These are phyloP conservation scores for Dothidotthia symphoricarpi DNA, from an alignment of 2,329 filamentous ascomycete species.

Conservation along the genomic window DNA sequence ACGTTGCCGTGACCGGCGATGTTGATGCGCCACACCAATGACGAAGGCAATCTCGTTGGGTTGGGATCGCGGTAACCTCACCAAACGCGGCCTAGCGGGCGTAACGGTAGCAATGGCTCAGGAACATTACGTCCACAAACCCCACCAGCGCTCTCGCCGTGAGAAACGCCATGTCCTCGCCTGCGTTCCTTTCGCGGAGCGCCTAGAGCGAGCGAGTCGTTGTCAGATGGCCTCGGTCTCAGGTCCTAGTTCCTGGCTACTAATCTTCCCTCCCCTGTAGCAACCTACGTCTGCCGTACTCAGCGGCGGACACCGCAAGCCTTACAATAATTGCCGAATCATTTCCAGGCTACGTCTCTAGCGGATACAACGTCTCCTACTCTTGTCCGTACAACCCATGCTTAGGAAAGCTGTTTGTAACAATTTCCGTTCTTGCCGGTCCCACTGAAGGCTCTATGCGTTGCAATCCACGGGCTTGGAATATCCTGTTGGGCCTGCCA, in stretches of 20 bases:
- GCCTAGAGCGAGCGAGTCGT: constrained; percentile 24
- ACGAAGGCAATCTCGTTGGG: constrained; percentile 28
- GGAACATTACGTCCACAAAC: constrained; percentile 27
- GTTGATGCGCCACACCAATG: constrained; percentile 10
- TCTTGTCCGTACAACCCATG: constrained; percentile 42
- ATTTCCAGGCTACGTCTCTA: constrained; percentile 35
- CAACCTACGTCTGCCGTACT: constrained; percentile 34
- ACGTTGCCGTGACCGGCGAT: neutral
- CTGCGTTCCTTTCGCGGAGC: constrained; percentile 15
- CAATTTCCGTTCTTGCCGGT: constrained; percentile 33
- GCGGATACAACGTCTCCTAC: constrained; percentile 43
- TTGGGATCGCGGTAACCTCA: constrained; percentile 17
- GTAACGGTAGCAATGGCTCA: constrained; percentile 35
- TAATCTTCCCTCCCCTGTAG: constrained; percentile 18
- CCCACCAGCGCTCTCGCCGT: constrained; percentile 30
- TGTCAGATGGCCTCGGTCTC: constrained; percentile 11
- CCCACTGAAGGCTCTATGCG: constrained; percentile 35
- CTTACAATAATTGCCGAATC: constrained; percentile 20
- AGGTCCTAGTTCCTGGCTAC: constrained; percentile 6
- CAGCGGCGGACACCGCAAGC: constrained; percentile 20
- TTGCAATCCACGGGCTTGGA: constrained; percentile 25
- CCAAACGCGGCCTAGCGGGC: constrained; percentile 24
- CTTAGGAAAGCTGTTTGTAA: constrained; percentile 37
- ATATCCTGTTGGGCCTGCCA: constrained; percentile 13
- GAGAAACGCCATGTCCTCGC: constrained; percentile 22